Conservation (phyloP, 805 yeast genomes). For the Ogataea nakhonphanomensis region DNA sequence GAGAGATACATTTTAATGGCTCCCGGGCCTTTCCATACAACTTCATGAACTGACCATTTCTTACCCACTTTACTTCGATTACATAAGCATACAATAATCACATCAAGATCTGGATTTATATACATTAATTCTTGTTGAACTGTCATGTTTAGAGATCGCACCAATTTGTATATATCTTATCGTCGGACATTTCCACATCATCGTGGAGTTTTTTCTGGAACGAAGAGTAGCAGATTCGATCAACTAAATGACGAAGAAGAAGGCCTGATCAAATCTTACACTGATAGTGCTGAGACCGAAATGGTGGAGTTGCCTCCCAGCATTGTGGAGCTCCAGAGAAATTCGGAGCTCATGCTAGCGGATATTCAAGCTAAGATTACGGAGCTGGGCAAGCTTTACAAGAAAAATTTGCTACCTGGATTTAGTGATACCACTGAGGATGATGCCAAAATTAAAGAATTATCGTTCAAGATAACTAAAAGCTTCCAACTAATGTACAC, state of each 20-base stretch:
- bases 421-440: conserved; percentile 75
- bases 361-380: conserved; percentile 53
- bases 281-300: conserved; percentile 24
- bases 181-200: conserved; percentile 85
- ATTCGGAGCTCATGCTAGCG: conserved; percentile 60
- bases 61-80: neutral
- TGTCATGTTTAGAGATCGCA: conserved; percentile 85
- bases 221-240: conserved; percentile 30
- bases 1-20: conserved; percentile 92
- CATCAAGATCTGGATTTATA: no score
- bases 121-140: no score
- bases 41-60: conserved; percentile 6
- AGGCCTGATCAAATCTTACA: conserved; percentile 44
- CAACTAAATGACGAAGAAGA: conserved; percentile 52
- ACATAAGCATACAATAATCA: no score
- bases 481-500: conserved; percentile 76
- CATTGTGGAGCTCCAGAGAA: conserved; percentile 68
- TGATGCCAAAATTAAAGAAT: conserved; percentile 73
- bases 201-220: conserved; percentile 24
- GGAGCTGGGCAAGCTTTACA: conserved; percentile 66
- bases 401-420: conserved; percentile 81
- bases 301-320: conserved; percentile 72
- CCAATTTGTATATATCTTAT: conserved; percentile 85
- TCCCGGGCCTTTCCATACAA: conserved; percentile 54
- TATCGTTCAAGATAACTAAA: conserved; percentile 72